Base-by-base conservation (phyloP, 768 basidiomycete genomes). In the Hypholoma sublateritium region DNA sequence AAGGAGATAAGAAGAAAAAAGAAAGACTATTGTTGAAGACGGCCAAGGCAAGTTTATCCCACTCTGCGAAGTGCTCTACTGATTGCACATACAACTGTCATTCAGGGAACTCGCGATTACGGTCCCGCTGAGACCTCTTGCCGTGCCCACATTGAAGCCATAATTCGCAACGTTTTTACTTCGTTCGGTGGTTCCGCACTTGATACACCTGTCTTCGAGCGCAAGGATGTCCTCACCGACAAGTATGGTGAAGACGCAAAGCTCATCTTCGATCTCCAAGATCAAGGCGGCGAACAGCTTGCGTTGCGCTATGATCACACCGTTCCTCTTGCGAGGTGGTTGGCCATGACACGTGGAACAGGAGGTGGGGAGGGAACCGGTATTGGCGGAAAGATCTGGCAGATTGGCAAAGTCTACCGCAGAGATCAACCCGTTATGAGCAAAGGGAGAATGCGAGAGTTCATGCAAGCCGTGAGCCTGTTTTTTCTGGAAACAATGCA, bases 241-340 rank as follows among this genome's bases (percentile, higher is more conserved):
- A 99, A 99, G 74, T 97, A 98, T 63, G 97, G 97, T 51, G 97
- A 99, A 72, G 97, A 98, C 68, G 82, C 87, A 37, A 99, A 98
- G 71, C 86, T 98, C 62, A 98, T 99, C 59, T 98, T 97, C 69
- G 97, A 98, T 72, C 81, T 99, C 48, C 86, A 88, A 80, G 97
- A 98, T 72, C 96, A 99, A 67, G 96, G 97, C 2, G 97, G 97
- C 5, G 97, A 99, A 72, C 85, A 98, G 66, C 87, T 98, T 50
- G 92, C 93, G 11, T 74, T 99, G 64, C 79, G 97, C 53, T 98
- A 98, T 67, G 96, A 99, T 69, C 88, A 98, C 67, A 99, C 96
- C 21, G 96, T 98, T 22, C 97, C 97, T 5, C 87, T 99, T 42
- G 97, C 96, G 19, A 80, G 97, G 32, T 95, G 93, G 72, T 78